These are phyloP conservation scores for Lentinula lateritia DNA, from an alignment of 768 basidiomycete genomes.

Conservation along the genomic window DNA sequence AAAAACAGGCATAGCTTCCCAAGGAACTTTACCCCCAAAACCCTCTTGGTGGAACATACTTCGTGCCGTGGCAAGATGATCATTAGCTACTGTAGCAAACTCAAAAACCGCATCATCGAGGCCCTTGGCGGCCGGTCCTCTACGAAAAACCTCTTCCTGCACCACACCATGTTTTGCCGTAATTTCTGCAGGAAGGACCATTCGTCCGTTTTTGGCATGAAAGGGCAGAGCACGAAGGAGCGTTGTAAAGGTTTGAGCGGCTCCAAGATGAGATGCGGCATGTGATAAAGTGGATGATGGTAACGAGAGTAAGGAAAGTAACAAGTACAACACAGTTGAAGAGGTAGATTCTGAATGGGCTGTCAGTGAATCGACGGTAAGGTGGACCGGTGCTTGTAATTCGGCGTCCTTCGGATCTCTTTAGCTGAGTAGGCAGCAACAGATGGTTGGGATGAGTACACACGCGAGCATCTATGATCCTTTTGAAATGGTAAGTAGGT, in stretches of 20 bases:
- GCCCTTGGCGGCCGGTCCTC: constrained; percentile 47
- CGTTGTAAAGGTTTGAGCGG: constrained; percentile 64
- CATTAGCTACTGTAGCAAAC: constrained; percentile 76
- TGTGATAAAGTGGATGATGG: constrained; percentile 55
- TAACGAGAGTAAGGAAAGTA: constrained; percentile 61
- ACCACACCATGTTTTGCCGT: constrained; percentile 72
- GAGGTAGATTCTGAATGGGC: constrained; percentile 78
- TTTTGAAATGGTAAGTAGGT: constrained; percentile 65
- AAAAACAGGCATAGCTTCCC: constrained; percentile 64
- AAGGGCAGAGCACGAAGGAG: constrained; percentile 74
- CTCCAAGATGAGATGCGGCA: constrained; percentile 77
- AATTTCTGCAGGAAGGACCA: constrained; percentile 78
- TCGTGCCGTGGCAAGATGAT: constrained; percentile 71
- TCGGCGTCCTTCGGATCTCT: constrained; percentile 50
- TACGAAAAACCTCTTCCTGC: constrained; percentile 74
- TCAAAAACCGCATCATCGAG: constrained; percentile 79
- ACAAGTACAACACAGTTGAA: constrained; percentile 70
- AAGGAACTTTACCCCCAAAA: constrained; percentile 46
- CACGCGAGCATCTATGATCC: constrained; percentile 83
- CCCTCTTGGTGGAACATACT: constrained; percentile 54
- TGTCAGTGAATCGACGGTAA: constrained; percentile 62
- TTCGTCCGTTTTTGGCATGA: constrained; percentile 64
- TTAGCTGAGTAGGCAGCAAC: constrained; percentile 10
- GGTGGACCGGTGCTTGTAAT: constrained; percentile 55
- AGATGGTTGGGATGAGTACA: constrained; percentile 19